These are phyloP conservation scores for Backusella tarrabulga DNA, from an alignment of 192 early-diverging fungal species.

Conservation along the genomic window DNA sequence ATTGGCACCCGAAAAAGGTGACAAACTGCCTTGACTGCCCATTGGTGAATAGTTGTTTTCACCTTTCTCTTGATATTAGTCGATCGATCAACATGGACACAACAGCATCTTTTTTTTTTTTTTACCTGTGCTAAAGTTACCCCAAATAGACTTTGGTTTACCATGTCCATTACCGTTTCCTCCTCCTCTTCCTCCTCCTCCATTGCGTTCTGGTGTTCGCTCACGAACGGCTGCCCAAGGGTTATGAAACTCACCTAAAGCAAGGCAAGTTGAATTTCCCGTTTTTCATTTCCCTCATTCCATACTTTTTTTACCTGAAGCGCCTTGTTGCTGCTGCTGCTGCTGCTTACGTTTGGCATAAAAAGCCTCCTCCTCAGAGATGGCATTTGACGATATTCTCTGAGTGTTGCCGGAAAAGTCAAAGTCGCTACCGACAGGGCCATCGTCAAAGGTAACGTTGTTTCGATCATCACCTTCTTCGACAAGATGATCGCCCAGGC, in stretches of 20 bases:
- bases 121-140: not conserved
- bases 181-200: not conserved
- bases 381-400: not conserved
- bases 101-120: not conserved
- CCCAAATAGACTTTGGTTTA: not conserved
- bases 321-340: not conserved
- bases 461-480: not conserved
- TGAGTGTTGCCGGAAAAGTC: not conserved
- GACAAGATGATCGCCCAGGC: not conserved
- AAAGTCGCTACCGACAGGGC: not conserved
- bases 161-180: not conserved
- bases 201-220: not conserved
- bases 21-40: not conserved
- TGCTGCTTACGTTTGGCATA: not conserved
- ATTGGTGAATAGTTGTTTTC: not conserved
- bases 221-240: not conserved
- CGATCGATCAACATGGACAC: not conserved
- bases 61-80: not conserved
- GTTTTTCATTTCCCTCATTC: not conserved
- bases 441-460: not conserved
- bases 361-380: slow-evolving; percentile 10
- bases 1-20: slow-evolving; percentile 1
- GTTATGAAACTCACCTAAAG: not conserved
- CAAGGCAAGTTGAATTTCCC: not conserved
- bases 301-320: not conserved